Evolutionary conservation across 1,284 basidiomycete genomes (phyloP).

Genomic region (Xerocomus minutiporus): DNA sequence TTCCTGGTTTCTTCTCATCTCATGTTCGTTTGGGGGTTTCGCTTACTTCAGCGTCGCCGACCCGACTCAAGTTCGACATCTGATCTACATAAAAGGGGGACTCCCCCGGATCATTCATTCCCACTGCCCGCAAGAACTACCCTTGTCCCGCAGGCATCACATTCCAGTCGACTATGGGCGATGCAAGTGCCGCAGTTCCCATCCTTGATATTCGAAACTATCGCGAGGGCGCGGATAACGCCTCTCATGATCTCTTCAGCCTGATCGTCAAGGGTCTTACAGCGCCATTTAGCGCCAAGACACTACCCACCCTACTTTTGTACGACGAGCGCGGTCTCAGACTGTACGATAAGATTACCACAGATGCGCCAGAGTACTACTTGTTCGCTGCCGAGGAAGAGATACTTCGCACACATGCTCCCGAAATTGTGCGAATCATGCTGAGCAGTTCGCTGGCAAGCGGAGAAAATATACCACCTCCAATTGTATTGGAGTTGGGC

Average conservation of each 20-base stretch:
- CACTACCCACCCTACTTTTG: constrained; percentile 80
- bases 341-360: constrained; percentile 83
- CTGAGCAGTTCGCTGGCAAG: constrained; percentile 46
- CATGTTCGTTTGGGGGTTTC: neutral
- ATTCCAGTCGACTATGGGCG: constrained; percentile 18
- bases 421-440: constrained; percentile 70
- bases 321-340: constrained; percentile 84
- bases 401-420: constrained; percentile 58
- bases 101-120: neutral
- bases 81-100: constrained; percentile 12
- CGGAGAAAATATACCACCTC: constrained; percentile 39
- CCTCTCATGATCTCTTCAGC: constrained; percentile 36
- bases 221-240: constrained; percentile 1
- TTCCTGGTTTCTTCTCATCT: neutral
- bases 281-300: constrained; percentile 51
- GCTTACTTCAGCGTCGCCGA: constrained; percentile 26
- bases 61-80: neutral
- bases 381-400: constrained; percentile 76
- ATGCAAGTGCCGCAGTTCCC: constrained; percentile 16
- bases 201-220: constrained; percentile 26
- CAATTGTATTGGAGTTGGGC: constrained; percentile 78
- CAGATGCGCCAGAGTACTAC: constrained; percentile 83
- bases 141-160: neutral
- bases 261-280: constrained; percentile 55
- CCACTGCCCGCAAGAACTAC: neutral